phyloP scores from a whole-genome alignment of 1,284 basidiomycete species.

The Athelia psychrophila region DNA sequence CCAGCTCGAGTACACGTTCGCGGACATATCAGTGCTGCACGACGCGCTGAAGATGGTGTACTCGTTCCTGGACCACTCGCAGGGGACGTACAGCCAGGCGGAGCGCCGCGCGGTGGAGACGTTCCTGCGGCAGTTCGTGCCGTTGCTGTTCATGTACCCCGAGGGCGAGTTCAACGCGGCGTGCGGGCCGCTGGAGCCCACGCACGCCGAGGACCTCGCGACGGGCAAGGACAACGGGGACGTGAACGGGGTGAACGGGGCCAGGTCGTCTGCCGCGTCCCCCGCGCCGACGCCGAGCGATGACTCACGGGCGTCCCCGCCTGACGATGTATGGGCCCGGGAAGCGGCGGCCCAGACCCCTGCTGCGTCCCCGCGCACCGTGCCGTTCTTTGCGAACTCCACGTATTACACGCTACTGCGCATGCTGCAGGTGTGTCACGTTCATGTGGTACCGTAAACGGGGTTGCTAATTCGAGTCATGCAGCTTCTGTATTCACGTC shows the following conservation, averaged over 20 bases:
- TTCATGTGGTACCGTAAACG: slow-evolving; percentile 10
- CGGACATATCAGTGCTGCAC: slow-evolving; percentile 79
- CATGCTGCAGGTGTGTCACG: slow-evolving; percentile 83
- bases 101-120: slow-evolving; percentile 86
- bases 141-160: slow-evolving; percentile 77
- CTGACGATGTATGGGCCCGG: slow-evolving; percentile 58
- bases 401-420: slow-evolving; percentile 91
- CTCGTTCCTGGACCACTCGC: slow-evolving; percentile 86
- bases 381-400: slow-evolving; percentile 88
- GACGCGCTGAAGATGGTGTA: slow-evolving; percentile 91
- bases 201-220: slow-evolving; percentile 46
- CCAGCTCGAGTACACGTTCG: slow-evolving; percentile 82
- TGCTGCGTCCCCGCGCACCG: slow-evolving; percentile 16
- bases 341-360: slow-evolving; percentile 38
- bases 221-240: slow-evolving; percentile 44
- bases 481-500: slow-evolving; percentile 88
- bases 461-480: slow-evolving; percentile 17
- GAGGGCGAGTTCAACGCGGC: slow-evolving; percentile 76
- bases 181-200: slow-evolving; percentile 56
- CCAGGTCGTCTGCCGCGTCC: slow-evolving; percentile 26
- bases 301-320: slow-evolving; percentile 26
- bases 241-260: too few relatives aligned
- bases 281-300: slow-evolving; percentile 37
- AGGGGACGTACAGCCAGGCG: slow-evolving; percentile 66
- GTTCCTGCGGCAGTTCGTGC: slow-evolving; percentile 86